Base-by-base conservation (phyloP, 306 rosid species). In the Citrullus mucosospermus region DNA sequence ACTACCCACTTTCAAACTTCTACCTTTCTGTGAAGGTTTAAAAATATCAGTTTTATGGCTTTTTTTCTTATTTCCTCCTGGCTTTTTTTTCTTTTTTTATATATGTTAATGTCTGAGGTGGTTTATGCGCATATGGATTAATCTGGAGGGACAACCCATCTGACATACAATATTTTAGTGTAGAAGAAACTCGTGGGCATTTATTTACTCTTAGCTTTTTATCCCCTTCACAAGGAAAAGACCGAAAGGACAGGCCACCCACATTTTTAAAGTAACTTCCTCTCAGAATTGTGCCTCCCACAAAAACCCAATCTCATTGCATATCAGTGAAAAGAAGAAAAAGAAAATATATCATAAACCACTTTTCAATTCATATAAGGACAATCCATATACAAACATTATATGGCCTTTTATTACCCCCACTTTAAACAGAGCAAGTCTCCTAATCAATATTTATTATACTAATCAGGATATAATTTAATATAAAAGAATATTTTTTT, bases 341-440 rank as follows among this genome's bases (percentile, higher is more conserved):
- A 1, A 3, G 14, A 15, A 48, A 14, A 72, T 25, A 14, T 48
- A 18, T 50, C 41, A 50, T 15, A 14, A 3, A 13, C 77, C 59
- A 72, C 43, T 72, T 28, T 28, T 2, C 22, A 72, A 72, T 57
- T 53, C 34, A 59, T 16, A 76, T 12, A 63, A 80, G 18, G 48
- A 78, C 71, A 39, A 60, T 50, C 34, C 59, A 75, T 65, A 78
- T 48, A 15, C 58, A 22, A 4, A 72, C 22, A 72, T 46, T 51
- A 4, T 70, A 16, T 16, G 20, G 4, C 38, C 20, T 74, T 75
- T 75, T 17, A 75, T 17, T 34, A 75, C 32, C 39, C 73, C 53
- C 66, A 50, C 78, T n/a, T 71, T 16, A 32, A 7, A 78, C 81
- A 80, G 57, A 81, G 57, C 80, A 82, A 55, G 76, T 74, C 22